Evolutionary conservation across 1,139 yeast genomes (phyloP).

Genomic region (Saccharomycopsis phalli): DNA sequence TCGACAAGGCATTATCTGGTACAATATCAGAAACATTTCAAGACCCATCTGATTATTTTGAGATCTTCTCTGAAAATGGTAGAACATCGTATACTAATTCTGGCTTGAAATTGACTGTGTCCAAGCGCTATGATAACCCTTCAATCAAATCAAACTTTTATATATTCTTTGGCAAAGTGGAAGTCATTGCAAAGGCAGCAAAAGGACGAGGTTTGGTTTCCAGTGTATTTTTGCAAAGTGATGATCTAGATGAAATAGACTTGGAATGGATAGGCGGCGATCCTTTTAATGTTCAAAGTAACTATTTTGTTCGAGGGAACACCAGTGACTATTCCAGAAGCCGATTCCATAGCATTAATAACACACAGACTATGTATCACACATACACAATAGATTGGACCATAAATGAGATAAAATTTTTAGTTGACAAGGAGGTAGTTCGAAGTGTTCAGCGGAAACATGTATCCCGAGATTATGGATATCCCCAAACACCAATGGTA

Average conservation of each 20-base stretch:
- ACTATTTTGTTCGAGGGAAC: constrained; percentile 75
- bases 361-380: constrained; percentile 45
- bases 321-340: constrained; percentile 75
- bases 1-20: constrained; percentile 46
- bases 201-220: constrained; percentile 71
- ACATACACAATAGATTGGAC: constrained; percentile 84
- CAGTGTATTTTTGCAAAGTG: constrained; percentile 73
- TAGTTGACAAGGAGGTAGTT: constrained; percentile 50
- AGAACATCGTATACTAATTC: constrained; percentile 33
- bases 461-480: constrained; percentile 35
- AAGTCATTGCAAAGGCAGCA: constrained; percentile 63
- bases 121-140: constrained; percentile 64
- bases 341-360: constrained; percentile 49
- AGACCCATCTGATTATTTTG: constrained; percentile 36
- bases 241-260: constrained; percentile 81
- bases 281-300: constrained; percentile 62
- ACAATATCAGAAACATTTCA: constrained; percentile 44
- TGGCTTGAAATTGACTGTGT: constrained; percentile 55
- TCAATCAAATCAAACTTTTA: constrained; percentile 67
- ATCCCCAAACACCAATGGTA: constrained; percentile 74
- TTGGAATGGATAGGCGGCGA: constrained; percentile 81
- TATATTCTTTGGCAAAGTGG: constrained; percentile 80
- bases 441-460: constrained; percentile 40
- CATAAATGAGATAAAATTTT: constrained; percentile 49
- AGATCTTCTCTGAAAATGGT: constrained; percentile 28